Conservation (phyloP, 164 flowering plant species). For the Nymphaea colorata region DNA sequence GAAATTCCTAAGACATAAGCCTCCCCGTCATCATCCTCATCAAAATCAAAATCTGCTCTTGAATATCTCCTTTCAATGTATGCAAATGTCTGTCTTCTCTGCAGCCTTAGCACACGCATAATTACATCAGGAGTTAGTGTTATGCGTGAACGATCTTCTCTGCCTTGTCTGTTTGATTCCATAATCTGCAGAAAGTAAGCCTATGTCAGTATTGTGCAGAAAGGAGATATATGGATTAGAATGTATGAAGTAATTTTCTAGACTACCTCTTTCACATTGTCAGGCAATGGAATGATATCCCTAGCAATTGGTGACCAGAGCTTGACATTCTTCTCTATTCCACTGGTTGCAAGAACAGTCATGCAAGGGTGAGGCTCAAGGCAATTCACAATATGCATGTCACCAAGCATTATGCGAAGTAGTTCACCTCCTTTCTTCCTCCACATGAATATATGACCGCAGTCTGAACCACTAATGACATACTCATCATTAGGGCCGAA, state of each 20-base stretch:
- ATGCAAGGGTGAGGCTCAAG: conserved; percentile 52
- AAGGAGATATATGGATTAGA: neutral
- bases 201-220: neutral
- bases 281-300: conserved; percentile 30
- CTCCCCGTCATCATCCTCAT: conserved; percentile 34
- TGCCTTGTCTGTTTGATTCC: conserved; percentile 41
- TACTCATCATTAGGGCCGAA: conserved; percentile 65
- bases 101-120: conserved; percentile 55
- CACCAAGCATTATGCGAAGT: conserved; percentile 45
- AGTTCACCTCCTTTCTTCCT: conserved; percentile 48
- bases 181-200: conserved; percentile 28
- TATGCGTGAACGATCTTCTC: conserved; percentile 40
- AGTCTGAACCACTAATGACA: conserved; percentile 72
- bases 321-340: conserved; percentile 45
- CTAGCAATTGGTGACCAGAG: conserved; percentile 49
- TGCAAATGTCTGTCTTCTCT: conserved; percentile 39
- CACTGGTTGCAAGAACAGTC: conserved; percentile 55
- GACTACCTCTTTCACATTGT: conserved; percentile 34
- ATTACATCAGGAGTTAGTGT: conserved; percentile 52
- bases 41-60: conserved; percentile 32
- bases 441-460: conserved; percentile 71
- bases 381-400: conserved; percentile 47
- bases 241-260: neutral
- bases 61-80: conserved; percentile 33
- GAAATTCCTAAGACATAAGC: conserved; percentile 23